Evolutionary conservation across 1,284 basidiomycete species (phyloP).

Genomic region (Ganoderma meredithae): DNA sequence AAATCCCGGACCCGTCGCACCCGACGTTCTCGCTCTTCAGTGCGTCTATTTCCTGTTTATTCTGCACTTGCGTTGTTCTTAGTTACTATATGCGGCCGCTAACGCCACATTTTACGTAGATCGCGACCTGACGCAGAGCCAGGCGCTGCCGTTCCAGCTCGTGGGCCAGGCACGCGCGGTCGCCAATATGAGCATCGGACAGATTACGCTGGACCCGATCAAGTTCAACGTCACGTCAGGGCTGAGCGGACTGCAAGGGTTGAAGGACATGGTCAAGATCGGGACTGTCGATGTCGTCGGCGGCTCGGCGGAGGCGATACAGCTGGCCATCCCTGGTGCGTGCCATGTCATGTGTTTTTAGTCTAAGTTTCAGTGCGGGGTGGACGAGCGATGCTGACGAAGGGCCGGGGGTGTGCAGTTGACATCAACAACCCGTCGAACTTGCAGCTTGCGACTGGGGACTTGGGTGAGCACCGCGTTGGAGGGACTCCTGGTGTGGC

Average conservation of each 20-base stretch:
- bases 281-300: slow-evolving; percentile 74
- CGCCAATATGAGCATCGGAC: slow-evolving; percentile 73
- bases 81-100: background rate
- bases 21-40: slow-evolving; percentile 65
- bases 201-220: slow-evolving; percentile 77
- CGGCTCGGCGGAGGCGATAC: slow-evolving; percentile 68
- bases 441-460: slow-evolving; percentile 66
- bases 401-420: slow-evolving; percentile 35
- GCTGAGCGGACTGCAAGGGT: slow-evolving; percentile 68
- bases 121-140: slow-evolving; percentile 56
- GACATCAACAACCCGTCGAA: slow-evolving; percentile 79
- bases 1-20: slow-evolving; percentile 58
- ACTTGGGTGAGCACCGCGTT: slow-evolving; percentile 55
- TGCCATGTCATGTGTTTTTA: no score
- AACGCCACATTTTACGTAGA: slow-evolving; percentile 44
- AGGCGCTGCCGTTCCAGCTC: slow-evolving; percentile 60
- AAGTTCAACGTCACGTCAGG: slow-evolving; percentile 78
- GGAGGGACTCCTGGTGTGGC: background rate
- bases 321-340: slow-evolving; percentile 60
- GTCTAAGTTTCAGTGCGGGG: slow-evolving; percentile 37
- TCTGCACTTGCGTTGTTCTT: slow-evolving; percentile 3
- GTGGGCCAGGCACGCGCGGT: slow-evolving; percentile 71
- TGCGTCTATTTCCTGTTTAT: slow-evolving; percentile 39
- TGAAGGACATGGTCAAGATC: slow-evolving; percentile 67
- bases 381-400: background rate